phyloP scores from a whole-genome alignment of 768 basidiomycete species.

The Mycena crocata region DNA sequence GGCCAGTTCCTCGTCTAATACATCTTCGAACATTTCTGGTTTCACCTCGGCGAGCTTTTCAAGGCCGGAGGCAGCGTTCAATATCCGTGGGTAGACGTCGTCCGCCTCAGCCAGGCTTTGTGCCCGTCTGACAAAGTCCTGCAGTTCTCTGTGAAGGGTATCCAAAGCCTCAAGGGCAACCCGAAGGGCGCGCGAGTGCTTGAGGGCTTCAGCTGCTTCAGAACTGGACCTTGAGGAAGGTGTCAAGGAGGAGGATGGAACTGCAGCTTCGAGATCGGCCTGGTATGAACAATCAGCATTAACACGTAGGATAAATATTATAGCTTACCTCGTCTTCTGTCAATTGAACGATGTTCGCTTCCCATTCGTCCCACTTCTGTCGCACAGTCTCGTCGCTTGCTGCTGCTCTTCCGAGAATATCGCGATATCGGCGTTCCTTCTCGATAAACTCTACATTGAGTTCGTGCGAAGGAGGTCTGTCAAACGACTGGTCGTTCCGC shows the following conservation, averaged over 20 bases:
- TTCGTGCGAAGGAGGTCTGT: constrained; percentile 78
- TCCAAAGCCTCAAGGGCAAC: constrained; percentile 84
- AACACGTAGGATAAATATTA: constrained; percentile 2
- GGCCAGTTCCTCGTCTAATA: constrained; percentile 79
- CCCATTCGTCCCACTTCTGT: constrained; percentile 92
- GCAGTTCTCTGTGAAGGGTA: constrained; percentile 70
- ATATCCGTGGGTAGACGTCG: constrained; percentile 77
- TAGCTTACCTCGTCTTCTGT: constrained; percentile 72
- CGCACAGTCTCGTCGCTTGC: constrained; percentile 83
- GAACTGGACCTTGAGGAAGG: constrained; percentile 46
- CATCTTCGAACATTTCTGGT: constrained; percentile 89
- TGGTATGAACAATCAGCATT: constrained; percentile 40
- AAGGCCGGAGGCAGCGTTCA: constrained; percentile 73
- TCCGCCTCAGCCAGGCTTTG: constrained; percentile 72
- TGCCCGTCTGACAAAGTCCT: constrained; percentile 73
- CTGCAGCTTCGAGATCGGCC: constrained; percentile 72
- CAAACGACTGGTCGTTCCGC: constrained; percentile 59
- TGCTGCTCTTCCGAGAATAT: constrained; percentile 76
- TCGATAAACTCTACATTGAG: constrained; percentile 80
- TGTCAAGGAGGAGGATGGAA: constrained; percentile 72
- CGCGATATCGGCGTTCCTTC: constrained; percentile 78
- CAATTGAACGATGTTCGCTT: constrained; percentile 74
- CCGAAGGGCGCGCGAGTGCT: constrained; percentile 77
- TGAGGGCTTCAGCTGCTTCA: constrained; percentile 63
- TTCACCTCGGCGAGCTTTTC: constrained; percentile 77